Evolutionary conservation across 2,329 filamentous ascomycete species (phyloP), one percentile per base, ranked within the genome.

Genomic region (Phoma sp.): DNA sequence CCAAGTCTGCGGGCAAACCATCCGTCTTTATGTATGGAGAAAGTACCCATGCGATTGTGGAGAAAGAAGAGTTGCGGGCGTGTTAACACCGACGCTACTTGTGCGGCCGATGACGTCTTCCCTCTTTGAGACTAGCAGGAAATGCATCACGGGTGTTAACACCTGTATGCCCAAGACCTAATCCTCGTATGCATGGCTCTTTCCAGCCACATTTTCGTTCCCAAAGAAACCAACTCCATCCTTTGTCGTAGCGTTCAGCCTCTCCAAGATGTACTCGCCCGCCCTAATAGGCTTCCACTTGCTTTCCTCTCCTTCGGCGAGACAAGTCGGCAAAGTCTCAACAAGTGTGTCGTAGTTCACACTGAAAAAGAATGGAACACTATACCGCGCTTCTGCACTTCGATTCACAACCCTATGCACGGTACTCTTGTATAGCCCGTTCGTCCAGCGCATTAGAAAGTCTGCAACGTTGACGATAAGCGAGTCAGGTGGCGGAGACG

Each of bases 381-480:
- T 79, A 49, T 81, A 73, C 10, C 80, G 68, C 52, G 79, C 77
- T 17, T 69, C 64, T 0, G 65, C 72, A 7, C 63, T 61, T 22
- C 67, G 58, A 44, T 82, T 83, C 31, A 79, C 74, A 1, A 78
- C 80, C 2, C 80, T 68, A 57, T 82, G 81, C n/a, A 83, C 75
- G 0, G 79, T 82, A 39, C 77, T 80, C 49, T 80, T 74, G 51
- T 81, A 83, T 40, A 69, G 53, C 17, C 79, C 81, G 50, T 84
- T 84, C 1, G 80, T 82, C 70, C 79, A 80, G 15, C 81, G 74
- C 75, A 81, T 80, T 57, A 84, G 65, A 48, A 78, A 81, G 61
- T 84, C 80, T 6, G 76, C 82, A 17, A 83, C 78, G 47, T 84
- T 84, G n/a, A 84, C 78, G 15, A 84, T 79, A 40, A 82, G 75